Evolutionary conservation across 345 rosid species (phyloP).

Genomic region (Citrus inodora): DNA sequence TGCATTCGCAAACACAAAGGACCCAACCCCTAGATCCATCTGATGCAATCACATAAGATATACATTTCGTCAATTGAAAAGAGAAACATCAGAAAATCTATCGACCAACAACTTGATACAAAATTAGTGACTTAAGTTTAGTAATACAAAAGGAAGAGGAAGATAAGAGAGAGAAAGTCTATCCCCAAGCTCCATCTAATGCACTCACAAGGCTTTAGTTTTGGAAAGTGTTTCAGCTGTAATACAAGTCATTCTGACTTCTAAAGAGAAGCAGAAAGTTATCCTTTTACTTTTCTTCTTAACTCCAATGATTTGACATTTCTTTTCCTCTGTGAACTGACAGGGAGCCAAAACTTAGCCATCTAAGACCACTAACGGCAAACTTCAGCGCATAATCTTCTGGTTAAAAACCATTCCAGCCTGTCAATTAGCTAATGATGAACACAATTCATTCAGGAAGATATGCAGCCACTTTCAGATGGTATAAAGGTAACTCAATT

Average conservation of each 20-base stretch:
- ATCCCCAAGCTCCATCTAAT: background rate
- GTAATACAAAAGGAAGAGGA: background rate
- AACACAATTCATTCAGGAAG: background rate
- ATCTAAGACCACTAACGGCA: background rate
- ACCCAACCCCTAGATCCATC: constrained; percentile 99
- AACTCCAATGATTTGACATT: background rate
- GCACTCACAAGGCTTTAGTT: background rate
- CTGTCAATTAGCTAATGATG: background rate
- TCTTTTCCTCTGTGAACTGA: background rate
- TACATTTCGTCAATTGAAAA: background rate
- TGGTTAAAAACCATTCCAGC: background rate
- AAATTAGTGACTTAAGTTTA: background rate
- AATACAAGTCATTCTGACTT: background rate
- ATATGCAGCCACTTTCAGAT: background rate
- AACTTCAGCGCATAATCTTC: background rate
- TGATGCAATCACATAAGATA: constrained; percentile 26
- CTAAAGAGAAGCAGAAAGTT: background rate
- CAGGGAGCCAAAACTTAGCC: background rate
- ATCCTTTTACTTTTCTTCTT: background rate
- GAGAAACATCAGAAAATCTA: background rate
- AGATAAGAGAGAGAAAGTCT: background rate
- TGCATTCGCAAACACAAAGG: constrained; percentile 76
- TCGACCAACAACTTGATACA: background rate
- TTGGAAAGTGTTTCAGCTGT: background rate
- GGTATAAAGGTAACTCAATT: background rate